Base-by-base conservation (phyloP, 495 filamentous ascomycete genomes). In the Clavariopsis aquatica region DNA sequence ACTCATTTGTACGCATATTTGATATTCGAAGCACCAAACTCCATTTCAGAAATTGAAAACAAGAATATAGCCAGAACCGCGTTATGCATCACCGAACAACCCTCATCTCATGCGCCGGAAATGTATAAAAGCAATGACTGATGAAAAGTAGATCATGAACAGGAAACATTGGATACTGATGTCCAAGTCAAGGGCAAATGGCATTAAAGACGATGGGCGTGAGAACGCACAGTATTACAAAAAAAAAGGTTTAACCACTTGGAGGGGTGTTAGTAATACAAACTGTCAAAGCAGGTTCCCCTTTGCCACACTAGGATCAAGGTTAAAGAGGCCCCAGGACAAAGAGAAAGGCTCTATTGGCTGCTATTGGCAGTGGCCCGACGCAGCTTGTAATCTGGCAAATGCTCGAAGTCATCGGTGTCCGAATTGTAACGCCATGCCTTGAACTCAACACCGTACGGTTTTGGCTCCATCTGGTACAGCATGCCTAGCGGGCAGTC, bases 391-490 rank as follows among this genome's bases (percentile, higher is more conserved):
- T 91, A 96, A 58, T 90, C 79, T 4, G 87, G 90, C 34, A 91
- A 76, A 68, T 90, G 83, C 62, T 96, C 86, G 69, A 98, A 98
- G 85, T 86, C 90, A 53, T 87, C 86, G 22, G 70, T 83, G 22
- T 80, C 78, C 36, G 87, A 79, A 71, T 97, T 90, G 78, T 96
- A 97, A 52, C 84, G 82, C 78, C 96, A 98, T 0, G 92, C 93
- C 73, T 91, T 91, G 75, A 97, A 97, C 51, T 95, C 94, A 60
- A 96, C 93, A 0, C 94, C 94, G 69, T 98, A 98, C 2, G 94
- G 94, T 80, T 96, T 98, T 38, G 94, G 94, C 73, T 98, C 93
- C 53, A 98, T 84, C 71, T 90, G 88, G 72, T 96, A 98, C 23
- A 98, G 78, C 74, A 93, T 89, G 10, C 94, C 94, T 53, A 98